Evolutionary conservation across 805 yeast species (phyloP).

Genomic region (Yamadazyma philogaea): DNA sequence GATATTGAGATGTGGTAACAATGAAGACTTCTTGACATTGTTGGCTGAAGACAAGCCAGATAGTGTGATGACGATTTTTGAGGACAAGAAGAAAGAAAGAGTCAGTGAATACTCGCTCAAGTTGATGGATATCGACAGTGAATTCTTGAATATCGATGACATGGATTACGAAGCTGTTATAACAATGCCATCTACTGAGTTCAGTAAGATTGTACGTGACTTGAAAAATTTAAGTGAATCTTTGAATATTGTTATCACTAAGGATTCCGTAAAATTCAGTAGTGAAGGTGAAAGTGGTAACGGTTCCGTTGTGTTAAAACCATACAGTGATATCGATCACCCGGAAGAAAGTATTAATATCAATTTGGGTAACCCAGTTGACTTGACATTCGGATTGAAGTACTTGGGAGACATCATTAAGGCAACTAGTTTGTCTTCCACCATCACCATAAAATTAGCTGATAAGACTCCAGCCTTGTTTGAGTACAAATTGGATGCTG

Average conservation of each 20-base stretch:
- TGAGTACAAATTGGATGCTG: slow-evolving; percentile 78
- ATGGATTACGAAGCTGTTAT: slow-evolving; percentile 85
- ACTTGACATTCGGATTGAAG: slow-evolving; percentile 86
- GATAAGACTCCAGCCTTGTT: slow-evolving; percentile 92
- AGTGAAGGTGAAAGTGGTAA: slow-evolving; percentile 91
- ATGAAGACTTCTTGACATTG: slow-evolving; percentile 81
- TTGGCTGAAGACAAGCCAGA: slow-evolving; percentile 90
- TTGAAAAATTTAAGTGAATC: slow-evolving; percentile 85
- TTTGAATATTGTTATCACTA: slow-evolving; percentile 78
- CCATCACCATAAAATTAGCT: slow-evolving; percentile 81
- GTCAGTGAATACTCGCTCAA: slow-evolving; percentile 88
- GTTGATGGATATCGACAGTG: slow-evolving; percentile 95
- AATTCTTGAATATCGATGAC: slow-evolving; percentile 89
- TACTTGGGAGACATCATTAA: slow-evolving; percentile 89
- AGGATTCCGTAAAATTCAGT: slow-evolving; percentile 85
- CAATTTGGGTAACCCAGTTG: slow-evolving; percentile 81
- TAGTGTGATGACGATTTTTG: slow-evolving; percentile 75
- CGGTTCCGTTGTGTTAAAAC: slow-evolving; percentile 83
- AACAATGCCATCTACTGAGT: slow-evolving; percentile 83
- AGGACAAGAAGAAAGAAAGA: slow-evolving; percentile 86
- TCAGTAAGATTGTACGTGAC: slow-evolving; percentile 87
- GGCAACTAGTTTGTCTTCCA: slow-evolving; percentile 74
- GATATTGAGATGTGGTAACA: slow-evolving; percentile 86
- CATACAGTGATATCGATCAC: slow-evolving; percentile 74
- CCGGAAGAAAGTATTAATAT: slow-evolving; percentile 74